Percentiles rank a stretch among this genome's conserved stretches.
These are phyloP conservation scores for Falciphora oryzae DNA, from an alignment of 2,329 filamentous ascomycete genomes.

Conservation along the genomic window DNA sequence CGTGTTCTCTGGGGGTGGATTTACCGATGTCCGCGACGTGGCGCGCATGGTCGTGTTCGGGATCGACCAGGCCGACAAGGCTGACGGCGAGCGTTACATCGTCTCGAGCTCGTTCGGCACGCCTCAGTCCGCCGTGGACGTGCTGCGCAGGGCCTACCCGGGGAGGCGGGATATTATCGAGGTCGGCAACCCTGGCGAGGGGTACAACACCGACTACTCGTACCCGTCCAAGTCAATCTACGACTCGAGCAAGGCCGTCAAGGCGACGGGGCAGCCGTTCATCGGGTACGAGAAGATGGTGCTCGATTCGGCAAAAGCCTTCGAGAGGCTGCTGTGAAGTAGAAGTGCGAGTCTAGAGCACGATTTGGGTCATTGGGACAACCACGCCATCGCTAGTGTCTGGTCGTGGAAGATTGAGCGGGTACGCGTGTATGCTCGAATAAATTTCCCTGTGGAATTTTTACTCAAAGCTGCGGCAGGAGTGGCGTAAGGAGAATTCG, in stretches of 20 bases:
- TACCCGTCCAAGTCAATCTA: constrained; percentile 14
- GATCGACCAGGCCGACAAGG: constrained; percentile 27
- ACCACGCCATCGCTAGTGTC: background rate
- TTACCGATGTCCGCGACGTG: constrained; percentile 40
- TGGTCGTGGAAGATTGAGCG: background rate
- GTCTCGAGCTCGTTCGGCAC: constrained; percentile 25
- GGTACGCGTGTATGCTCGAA: background rate
- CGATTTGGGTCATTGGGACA: background rate
- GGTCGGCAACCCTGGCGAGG: constrained; percentile 31
- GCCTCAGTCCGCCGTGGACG: constrained; percentile 34
- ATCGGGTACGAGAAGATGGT: constrained; percentile 27
- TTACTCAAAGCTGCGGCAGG: background rate
- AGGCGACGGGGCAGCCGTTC: constrained; percentile 24
- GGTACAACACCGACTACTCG: constrained; percentile 26
- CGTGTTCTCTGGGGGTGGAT: constrained; percentile 17
- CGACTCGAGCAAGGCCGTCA: constrained; percentile 23
- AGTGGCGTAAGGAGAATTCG: no score
- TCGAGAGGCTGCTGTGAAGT: constrained; percentile 11
- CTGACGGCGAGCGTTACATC: constrained; percentile 36
- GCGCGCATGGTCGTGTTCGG: constrained; percentile 32
- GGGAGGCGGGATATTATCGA: constrained; percentile 28
- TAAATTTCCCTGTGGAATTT: background rate
- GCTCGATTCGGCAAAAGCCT: constrained; percentile 44
- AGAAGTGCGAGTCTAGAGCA: background rate
- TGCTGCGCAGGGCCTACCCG: constrained; percentile 32